Percentiles rank a stretch among this genome's conserved stretches.
Conservation (phyloP, 2,329 filamentous ascomycete genomes). For the Colletotrichum eremochloae region DNA sequence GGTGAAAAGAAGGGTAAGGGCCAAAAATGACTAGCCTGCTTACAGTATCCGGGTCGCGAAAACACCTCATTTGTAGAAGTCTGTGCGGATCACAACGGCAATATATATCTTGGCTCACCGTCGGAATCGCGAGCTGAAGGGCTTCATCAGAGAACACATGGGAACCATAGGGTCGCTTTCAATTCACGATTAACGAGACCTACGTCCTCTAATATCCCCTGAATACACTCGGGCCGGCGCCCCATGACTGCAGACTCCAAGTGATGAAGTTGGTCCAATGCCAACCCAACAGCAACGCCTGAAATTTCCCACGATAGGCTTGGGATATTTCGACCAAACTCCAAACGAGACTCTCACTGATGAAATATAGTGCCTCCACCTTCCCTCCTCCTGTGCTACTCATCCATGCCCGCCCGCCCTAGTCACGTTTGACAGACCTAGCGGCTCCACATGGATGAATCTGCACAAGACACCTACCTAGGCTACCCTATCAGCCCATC, state of each 20-base stretch:
- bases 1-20: background rate
- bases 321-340: slow-evolving; percentile 38
- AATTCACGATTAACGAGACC: slow-evolving; percentile 28
- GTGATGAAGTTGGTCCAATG: slow-evolving; percentile 30
- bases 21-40: slow-evolving; percentile 8
- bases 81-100: slow-evolving; percentile 27
- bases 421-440: slow-evolving; percentile 29
- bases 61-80: slow-evolving; percentile 8
- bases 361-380: slow-evolving; percentile 39
- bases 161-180: slow-evolving; percentile 10
- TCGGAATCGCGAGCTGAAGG: slow-evolving; percentile 30
- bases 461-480: slow-evolving; percentile 25
- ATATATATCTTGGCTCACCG: slow-evolving; percentile 28
- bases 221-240: slow-evolving; percentile 6
- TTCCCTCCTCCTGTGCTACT: slow-evolving; percentile 18
- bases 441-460: slow-evolving; percentile 37
- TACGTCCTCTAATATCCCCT: slow-evolving; percentile 14
- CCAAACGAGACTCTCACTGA: slow-evolving; percentile 38
- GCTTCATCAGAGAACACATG: background rate
- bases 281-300: slow-evolving; percentile 34
- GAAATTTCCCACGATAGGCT: slow-evolving; percentile 39
- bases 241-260: slow-evolving; percentile 8
- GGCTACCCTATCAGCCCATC: slow-evolving; percentile 35
- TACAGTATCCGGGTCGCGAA: slow-evolving; percentile 11
- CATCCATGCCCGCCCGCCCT: slow-evolving; percentile 18